Evolutionary conservation across 371 early-diverging fungal species (phyloP).

Genomic region (Mortierella polycephala): DNA sequence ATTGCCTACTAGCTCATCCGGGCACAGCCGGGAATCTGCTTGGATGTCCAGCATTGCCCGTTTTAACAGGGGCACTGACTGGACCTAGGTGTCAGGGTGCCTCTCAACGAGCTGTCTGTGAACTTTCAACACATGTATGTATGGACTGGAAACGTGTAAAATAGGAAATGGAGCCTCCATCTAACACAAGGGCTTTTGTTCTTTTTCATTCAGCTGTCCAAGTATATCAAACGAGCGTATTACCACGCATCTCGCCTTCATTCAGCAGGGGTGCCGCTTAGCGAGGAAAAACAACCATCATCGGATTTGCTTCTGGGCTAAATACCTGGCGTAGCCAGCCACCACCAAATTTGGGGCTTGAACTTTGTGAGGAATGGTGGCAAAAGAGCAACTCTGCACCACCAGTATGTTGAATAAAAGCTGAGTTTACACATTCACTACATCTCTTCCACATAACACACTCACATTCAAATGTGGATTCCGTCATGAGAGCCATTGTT

Average conservation of each 20-base stretch:
- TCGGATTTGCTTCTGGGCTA: too few species aligned
- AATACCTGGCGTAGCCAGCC: too few species aligned
- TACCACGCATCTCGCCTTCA: too few species aligned
- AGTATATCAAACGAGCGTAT: too few species aligned
- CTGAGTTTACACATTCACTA: background rate
- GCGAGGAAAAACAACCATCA: too few species aligned
- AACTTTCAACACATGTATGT: constrained; percentile 31
- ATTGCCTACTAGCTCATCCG: constrained; percentile 20
- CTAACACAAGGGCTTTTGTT: background rate
- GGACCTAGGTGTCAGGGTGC: constrained; percentile 27
- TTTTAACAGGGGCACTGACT: constrained; percentile 17
- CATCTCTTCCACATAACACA: background rate
- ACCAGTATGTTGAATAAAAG: too few species aligned
- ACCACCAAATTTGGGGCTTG: too few species aligned
- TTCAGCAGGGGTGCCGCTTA: too few species aligned
- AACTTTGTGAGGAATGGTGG: too few species aligned
- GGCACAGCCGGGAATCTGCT: constrained; percentile 4
- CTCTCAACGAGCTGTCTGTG: constrained; percentile 21
- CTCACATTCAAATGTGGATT: background rate
- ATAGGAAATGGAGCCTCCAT: too few species aligned
- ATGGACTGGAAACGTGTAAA: background rate
- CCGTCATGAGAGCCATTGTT: constrained; percentile 43
- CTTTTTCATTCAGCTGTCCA: background rate
- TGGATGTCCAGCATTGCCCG: constrained; percentile 18
- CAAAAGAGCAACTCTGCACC: too few species aligned